These are phyloP conservation scores for Cystoisospora suis DNA, from an alignment of 169 alveolate genomes.

Conservation along the genomic window DNA sequence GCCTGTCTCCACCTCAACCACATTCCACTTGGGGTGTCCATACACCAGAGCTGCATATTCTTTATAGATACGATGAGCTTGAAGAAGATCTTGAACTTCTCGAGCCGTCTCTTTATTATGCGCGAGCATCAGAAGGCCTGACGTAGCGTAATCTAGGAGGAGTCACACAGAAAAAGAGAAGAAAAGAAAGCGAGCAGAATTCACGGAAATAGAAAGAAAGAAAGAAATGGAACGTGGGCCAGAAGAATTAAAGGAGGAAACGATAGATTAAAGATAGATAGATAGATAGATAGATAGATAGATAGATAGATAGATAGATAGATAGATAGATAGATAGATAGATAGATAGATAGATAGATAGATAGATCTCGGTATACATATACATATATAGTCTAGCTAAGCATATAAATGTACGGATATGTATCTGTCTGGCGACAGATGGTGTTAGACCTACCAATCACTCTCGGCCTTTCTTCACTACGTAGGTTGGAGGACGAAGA, in stretches of 20 bases:
- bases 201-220: no score
- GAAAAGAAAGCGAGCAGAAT: no score
- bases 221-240: no score
- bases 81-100: neutral
- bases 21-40: slow-evolving; percentile 14
- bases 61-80: neutral
- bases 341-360: neutral
- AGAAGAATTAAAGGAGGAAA: no score
- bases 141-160: neutral
- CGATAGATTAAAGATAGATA: no score
- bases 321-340: neutral
- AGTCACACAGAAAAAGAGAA: neutral
- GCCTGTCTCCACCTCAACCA: neutral
- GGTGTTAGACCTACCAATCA: neutral
- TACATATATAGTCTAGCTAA: neutral
- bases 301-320: no score
- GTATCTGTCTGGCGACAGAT: neutral
- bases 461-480: neutral
- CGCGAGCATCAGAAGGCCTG: slow-evolving; percentile 10
- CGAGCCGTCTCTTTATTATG: neutral
- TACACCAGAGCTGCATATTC: slow-evolving; percentile 23
- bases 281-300: no score
- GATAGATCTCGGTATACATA: neutral
- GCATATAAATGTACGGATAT: neutral
- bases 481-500: neutral